These are phyloP conservation scores for Ceratocystis smalleyi DNA, from an alignment of 2,329 filamentous ascomycete genomes.

Conservation along the genomic window DNA sequence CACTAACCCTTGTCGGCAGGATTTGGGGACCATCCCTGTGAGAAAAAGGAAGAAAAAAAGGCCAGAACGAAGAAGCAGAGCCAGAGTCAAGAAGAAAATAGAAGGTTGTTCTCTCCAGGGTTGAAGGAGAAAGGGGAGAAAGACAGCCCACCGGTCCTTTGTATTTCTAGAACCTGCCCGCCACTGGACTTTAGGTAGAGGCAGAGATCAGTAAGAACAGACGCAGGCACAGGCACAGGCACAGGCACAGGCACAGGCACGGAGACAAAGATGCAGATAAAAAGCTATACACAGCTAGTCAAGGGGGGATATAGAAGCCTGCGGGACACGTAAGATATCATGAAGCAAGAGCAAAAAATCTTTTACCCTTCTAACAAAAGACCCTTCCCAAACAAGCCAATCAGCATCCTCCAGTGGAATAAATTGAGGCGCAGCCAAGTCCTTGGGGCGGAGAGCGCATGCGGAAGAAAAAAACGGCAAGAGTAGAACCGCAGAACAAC, in stretches of 20 bases:
- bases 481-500: neutral
- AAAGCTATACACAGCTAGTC: neutral
- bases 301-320: neutral
- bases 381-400: neutral
- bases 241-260: too few relatives aligned
- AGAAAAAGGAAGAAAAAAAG: neutral
- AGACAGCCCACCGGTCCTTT: too few relatives aligned
- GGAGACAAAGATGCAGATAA: too few relatives aligned
- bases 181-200: too few relatives aligned
- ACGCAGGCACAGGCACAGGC: too few relatives aligned
- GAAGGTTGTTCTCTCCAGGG: neutral
- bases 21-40: conserved; percentile 1
- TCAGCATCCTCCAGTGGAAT: neutral
- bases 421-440: conserved; percentile 4
- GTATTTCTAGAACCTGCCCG: too few relatives aligned
- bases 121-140: too few relatives aligned
- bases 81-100: neutral
- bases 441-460: neutral
- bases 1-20: conserved; percentile 11
- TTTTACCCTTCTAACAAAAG: neutral
- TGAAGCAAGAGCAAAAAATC: neutral
- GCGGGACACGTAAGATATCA: conserved; percentile 3
- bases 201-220: too few relatives aligned
- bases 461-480: neutral
- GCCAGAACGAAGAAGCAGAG: neutral